Conservation (phyloP, 768 basidiomycete species). For the Lactarius tabidus region DNA sequence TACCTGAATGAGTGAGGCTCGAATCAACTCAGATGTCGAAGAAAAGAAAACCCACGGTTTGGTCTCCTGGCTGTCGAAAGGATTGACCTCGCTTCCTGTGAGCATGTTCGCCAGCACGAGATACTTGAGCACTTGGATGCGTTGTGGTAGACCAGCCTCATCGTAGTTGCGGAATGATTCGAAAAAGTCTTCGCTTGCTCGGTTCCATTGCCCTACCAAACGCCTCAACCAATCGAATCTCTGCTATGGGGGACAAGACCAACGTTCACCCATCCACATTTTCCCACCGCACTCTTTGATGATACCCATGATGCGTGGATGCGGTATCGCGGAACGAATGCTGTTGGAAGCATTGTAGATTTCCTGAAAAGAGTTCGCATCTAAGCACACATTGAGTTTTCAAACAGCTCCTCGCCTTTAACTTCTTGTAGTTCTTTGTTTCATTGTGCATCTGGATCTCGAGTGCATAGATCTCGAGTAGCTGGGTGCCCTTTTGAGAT, state of each 20-base stretch:
- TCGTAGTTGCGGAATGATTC: slow-evolving; percentile 99
- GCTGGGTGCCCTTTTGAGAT: slow-evolving; percentile 90
- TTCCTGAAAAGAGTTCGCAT: slow-evolving; percentile 50
- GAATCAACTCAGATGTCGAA: neutral
- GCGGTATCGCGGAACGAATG: slow-evolving; percentile 94
- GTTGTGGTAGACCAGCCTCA: slow-evolving; percentile 92
- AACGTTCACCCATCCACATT: slow-evolving; percentile 99
- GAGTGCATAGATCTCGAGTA: slow-evolving; percentile 95
- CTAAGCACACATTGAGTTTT: neutral
- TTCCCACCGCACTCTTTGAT: slow-evolving; percentile 99
- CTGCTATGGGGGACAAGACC: slow-evolving; percentile 28
- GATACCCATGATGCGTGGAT: slow-evolving; percentile 97
- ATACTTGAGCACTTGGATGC: slow-evolving; percentile 98
- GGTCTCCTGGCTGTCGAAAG: slow-evolving; percentile 98
- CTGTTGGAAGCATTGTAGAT: slow-evolving; percentile 94
- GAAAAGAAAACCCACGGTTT: slow-evolving; percentile 73
- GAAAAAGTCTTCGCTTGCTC: slow-evolving; percentile 97
- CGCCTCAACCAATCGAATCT: slow-evolving; percentile 6
- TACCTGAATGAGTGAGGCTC: slow-evolving; percentile 50
- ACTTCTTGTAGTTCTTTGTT: slow-evolving; percentile 90
- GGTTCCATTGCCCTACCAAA: slow-evolving; percentile 82
- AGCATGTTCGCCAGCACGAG: slow-evolving; percentile 97
- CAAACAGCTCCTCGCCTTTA: slow-evolving; percentile 55
- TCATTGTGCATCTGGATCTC: slow-evolving; percentile 99
- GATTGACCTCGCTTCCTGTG: slow-evolving; percentile 97